Percentiles rank a stretch among this genome's conserved stretches.
These are phyloP conservation scores for Dryadomyces quercus-mongolicae DNA, from an alignment of 2,329 filamentous ascomycete species.

Conservation along the genomic window DNA sequence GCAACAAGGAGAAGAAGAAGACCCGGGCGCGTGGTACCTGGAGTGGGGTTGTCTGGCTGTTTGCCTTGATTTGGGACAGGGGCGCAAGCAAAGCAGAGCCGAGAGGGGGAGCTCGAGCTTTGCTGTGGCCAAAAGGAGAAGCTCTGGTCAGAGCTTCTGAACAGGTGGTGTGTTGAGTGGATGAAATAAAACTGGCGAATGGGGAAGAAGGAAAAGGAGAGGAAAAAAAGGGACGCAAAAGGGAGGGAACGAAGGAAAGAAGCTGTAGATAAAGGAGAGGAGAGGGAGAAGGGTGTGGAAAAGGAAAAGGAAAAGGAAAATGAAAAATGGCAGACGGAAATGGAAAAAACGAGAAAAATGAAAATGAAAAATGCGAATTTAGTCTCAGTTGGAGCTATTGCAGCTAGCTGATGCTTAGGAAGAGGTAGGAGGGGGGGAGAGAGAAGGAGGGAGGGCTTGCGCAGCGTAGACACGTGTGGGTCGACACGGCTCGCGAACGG, in stretches of 20 bases:
- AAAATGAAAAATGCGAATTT: background rate
- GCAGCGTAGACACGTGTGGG: background rate
- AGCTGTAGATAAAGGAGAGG: background rate
- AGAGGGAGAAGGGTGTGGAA: slow-evolving; percentile 1
- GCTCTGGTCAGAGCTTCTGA: background rate
- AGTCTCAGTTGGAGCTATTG: background rate
- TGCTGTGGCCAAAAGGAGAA: background rate
- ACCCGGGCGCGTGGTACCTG: too few relatives aligned
- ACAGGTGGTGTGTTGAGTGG: background rate
- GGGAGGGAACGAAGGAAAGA: slow-evolving; percentile 3
- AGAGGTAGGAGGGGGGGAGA: background rate
- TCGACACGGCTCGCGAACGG: background rate
- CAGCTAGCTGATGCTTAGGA: background rate
- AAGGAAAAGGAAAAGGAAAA: slow-evolving; percentile 5
- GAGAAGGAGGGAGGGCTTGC: background rate
- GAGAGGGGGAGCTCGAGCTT: too few relatives aligned
- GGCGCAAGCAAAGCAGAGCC: too few relatives aligned
- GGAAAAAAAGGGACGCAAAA: background rate
- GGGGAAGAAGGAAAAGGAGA: background rate
- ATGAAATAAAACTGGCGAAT: background rate
- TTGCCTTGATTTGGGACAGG: too few relatives aligned
- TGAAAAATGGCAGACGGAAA: background rate
- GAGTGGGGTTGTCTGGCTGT: too few relatives aligned
- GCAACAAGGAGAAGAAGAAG: too few relatives aligned
- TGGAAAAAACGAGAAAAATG: background rate